phyloP scores from a whole-genome alignment of 768 basidiomycete genomes.

The Collybiopsis confluens region DNA sequence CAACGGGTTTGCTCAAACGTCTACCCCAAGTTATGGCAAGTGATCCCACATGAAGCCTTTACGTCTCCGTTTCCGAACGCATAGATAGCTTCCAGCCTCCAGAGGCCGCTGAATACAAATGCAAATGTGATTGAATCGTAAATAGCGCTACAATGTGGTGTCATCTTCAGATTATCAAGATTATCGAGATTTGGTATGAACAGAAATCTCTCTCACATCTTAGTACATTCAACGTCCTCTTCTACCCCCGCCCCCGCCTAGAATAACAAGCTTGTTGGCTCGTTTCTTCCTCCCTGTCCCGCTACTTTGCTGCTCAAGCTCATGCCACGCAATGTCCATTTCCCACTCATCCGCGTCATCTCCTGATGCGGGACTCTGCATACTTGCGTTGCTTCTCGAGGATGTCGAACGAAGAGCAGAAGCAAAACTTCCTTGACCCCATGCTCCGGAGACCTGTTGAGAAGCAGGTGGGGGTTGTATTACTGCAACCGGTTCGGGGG shows the following conservation, averaged over 20 bases:
- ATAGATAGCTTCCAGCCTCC: too few species aligned
- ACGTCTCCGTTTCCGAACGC: background rate
- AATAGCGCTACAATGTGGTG: constrained; percentile 2
- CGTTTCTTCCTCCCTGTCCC: constrained; percentile 52
- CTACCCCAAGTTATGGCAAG: background rate
- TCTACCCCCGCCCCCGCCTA: constrained; percentile 60
- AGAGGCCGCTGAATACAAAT: background rate
- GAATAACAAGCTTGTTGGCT: constrained; percentile 61
- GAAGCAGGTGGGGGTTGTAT: constrained; percentile 16
- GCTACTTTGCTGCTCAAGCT: constrained; percentile 57
- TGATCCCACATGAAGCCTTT: too few species aligned
- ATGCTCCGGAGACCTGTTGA: constrained; percentile 46
- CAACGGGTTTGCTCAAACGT: too few species aligned
- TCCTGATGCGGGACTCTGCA: constrained; percentile 24
- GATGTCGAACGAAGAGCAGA: constrained; percentile 46
- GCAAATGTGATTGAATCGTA: background rate
- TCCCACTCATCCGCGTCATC: constrained; percentile 66
- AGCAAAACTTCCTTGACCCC: constrained; percentile 81
- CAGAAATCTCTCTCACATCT: background rate
- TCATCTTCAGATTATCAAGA: background rate
- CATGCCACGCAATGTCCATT: constrained; percentile 76
- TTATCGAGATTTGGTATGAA: background rate
- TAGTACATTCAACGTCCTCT: constrained; percentile 18
- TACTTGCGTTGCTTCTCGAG: constrained; percentile 13
- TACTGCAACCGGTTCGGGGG: background rate